Conservation (phyloP, 2,329 filamentous ascomycete species). For the Cercospora beticola region DNA sequence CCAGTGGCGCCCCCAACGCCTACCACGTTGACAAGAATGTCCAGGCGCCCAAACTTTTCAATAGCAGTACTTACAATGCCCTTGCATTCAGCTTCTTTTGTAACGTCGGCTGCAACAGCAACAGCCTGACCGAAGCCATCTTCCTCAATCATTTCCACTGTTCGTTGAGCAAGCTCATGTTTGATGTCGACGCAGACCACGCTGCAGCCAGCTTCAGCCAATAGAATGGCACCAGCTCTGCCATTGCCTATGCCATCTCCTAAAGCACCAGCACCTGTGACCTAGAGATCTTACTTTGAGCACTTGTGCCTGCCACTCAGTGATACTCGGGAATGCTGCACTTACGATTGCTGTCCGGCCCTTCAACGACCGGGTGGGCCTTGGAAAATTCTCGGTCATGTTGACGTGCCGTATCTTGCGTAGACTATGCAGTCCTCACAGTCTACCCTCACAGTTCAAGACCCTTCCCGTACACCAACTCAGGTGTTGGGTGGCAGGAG, state of each 20-base stretch:
- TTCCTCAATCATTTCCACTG: slow-evolving; percentile 54
- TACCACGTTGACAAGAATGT: slow-evolving; percentile 66
- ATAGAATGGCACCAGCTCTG: slow-evolving; percentile 57
- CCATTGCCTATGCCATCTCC: slow-evolving; percentile 63
- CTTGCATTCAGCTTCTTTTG: slow-evolving; percentile 53
- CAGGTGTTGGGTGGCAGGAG: not conserved
- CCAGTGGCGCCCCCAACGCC: slow-evolving; percentile 60
- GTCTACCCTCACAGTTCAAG: not conserved
- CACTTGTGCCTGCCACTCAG: not conserved
- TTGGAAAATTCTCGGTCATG: slow-evolving; percentile 32
- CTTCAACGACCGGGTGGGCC: slow-evolving; percentile 44
- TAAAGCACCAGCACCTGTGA: slow-evolving; percentile 59
- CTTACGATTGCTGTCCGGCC: slow-evolving; percentile 50
- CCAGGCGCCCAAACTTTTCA: slow-evolving; percentile 55
- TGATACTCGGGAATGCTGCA: not conserved
- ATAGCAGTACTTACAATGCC: slow-evolving; percentile 44
- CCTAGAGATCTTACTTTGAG: slow-evolving; percentile 22
- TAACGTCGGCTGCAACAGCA: slow-evolving; percentile 56
- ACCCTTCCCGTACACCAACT: not conserved
- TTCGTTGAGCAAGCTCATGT: slow-evolving; percentile 51
- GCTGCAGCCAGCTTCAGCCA: slow-evolving; percentile 58
- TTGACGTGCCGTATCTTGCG: slow-evolving; percentile 6
- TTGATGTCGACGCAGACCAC: slow-evolving; percentile 61
- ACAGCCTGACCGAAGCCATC: slow-evolving; percentile 43
- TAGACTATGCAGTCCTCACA: not conserved